Evolutionary conservation across 2,329 filamentous ascomycete species (phyloP).

Genomic region (Colletotrichum tamarilloi): DNA sequence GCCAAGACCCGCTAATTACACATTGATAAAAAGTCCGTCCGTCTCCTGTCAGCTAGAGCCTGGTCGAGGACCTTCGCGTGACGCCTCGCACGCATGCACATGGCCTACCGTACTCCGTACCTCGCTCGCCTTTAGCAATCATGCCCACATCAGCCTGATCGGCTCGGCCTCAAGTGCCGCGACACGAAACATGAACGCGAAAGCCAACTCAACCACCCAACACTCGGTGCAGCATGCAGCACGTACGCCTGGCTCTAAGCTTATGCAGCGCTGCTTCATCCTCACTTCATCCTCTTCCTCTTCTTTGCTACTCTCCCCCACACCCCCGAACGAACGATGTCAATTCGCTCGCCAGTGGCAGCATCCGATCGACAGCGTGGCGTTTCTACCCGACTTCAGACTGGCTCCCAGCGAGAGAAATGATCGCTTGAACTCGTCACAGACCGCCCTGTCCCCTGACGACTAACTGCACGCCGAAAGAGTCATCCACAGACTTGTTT

Average conservation of each 20-base stretch:
- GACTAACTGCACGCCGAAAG: background rate
- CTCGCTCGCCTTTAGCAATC: background rate
- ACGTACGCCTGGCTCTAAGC: background rate
- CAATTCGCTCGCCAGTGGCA: slow-evolving; percentile 15
- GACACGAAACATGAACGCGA: slow-evolving; percentile 30
- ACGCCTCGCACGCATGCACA: slow-evolving; percentile 12
- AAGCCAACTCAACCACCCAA: slow-evolving; percentile 4
- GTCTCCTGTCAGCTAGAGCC: slow-evolving; percentile 3
- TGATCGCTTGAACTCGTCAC: background rate
- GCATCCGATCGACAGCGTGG: slow-evolving; percentile 9
- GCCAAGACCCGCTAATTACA: slow-evolving; percentile 16
- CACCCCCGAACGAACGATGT: slow-evolving; percentile 7
- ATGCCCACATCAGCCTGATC: background rate
- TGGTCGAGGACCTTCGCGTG: slow-evolving; percentile 1
- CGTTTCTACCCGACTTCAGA: slow-evolving; percentile 3
- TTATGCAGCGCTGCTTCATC: background rate
- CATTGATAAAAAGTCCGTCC: slow-evolving; percentile 24
- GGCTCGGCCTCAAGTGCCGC: slow-evolving; percentile 17
- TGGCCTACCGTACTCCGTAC: background rate
- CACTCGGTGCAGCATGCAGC: slow-evolving; percentile 11
- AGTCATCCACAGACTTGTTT: background rate
- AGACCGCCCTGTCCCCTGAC: background rate
- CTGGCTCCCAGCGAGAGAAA: background rate
- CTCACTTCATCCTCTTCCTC: background rate
- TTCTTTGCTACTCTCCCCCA: background rate